A percentile compares a stretch with the other conserved stretches of the same genome.
Evolutionary conservation across 305 asterid genomes (phyloP).

Genomic region (Fraxinus sp.): DNA sequence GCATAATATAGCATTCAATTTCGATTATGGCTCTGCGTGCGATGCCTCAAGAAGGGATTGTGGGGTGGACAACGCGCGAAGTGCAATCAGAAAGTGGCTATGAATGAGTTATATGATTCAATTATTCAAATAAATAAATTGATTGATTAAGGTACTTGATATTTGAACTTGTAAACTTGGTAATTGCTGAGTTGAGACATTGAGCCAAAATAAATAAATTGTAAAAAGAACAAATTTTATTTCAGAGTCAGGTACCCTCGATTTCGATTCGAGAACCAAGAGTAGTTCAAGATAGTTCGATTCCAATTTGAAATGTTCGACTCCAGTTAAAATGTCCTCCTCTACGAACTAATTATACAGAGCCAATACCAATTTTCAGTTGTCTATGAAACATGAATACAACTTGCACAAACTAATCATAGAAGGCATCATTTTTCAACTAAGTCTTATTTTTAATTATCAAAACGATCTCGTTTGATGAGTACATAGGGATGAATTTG

Average conservation of each 20-base stretch:
- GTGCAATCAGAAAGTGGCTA: not conserved
- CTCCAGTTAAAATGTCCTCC: not conserved
- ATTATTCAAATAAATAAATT: not conserved
- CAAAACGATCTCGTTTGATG: not conserved
- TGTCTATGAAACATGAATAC: not conserved
- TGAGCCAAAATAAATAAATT: not conserved
- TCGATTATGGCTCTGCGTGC: not conserved
- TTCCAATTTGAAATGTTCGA: too few relatives aligned
- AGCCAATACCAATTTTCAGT: not conserved
- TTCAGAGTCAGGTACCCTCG: too few relatives aligned
- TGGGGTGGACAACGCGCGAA: not conserved
- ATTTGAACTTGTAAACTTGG: not conserved
- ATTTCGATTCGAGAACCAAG: too few relatives aligned
- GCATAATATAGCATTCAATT: not conserved
- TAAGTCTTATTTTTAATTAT: not conserved
- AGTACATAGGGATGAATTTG: not conserved
- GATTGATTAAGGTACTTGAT: not conserved
- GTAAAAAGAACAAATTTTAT: not conserved
- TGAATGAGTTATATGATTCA: not conserved
- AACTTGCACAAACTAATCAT: not conserved
- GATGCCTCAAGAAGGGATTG: not conserved
- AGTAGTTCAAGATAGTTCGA: too few relatives aligned
- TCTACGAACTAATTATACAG: not conserved
- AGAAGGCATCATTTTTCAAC: not conserved
- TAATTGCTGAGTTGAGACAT: not conserved